These are phyloP conservation scores for Agaricales sp. DNA, from an alignment of 1,284 basidiomycete species.

Conservation along the genomic window DNA sequence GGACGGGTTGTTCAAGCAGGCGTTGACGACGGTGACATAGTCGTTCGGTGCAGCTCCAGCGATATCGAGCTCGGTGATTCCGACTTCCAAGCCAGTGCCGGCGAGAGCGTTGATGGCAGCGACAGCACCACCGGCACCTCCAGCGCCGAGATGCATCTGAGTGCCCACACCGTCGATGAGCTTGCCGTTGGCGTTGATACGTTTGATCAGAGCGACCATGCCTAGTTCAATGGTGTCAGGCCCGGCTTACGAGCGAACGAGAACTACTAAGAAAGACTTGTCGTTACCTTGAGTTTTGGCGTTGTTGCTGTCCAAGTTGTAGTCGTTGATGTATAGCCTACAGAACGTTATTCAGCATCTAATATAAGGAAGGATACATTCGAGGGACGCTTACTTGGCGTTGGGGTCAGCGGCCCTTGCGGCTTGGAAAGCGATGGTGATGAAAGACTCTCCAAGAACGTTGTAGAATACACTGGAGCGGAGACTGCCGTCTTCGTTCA, in stretches of 20 bases:
- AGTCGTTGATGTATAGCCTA: constrained; percentile 23
- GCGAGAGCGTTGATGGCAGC: constrained; percentile 31
- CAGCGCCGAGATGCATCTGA: constrained; percentile 42
- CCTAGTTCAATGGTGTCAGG: constrained; percentile 35
- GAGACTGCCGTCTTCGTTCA: constrained; percentile 32
- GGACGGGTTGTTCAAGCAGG: constrained; percentile 29
- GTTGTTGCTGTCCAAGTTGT: constrained; percentile 10
- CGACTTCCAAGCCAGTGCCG: constrained; percentile 41
- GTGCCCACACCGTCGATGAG: constrained; percentile 42
- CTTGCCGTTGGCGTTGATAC: constrained; percentile 27
- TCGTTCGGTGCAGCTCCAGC: constrained; percentile 40
- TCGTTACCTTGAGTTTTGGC: not conserved
- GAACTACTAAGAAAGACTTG: not conserved
- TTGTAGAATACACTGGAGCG: constrained; percentile 28
- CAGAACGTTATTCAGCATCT: too few species aligned
- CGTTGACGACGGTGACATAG: constrained; percentile 32
- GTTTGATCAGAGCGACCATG: constrained; percentile 33
- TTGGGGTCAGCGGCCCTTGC: constrained; percentile 14
- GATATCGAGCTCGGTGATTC: constrained; percentile 46
- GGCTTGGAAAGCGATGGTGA: constrained; percentile 14
- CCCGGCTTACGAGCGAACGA: constrained; percentile 21
- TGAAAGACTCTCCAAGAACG: constrained; percentile 14
- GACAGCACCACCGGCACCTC: constrained; percentile 28
- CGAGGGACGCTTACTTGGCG: constrained; percentile 14
- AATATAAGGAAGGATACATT: too few species aligned